These are phyloP conservation scores for Haberlea rhodopensis DNA, from an alignment of 257 asterid species.

Conservation along the genomic window DNA sequence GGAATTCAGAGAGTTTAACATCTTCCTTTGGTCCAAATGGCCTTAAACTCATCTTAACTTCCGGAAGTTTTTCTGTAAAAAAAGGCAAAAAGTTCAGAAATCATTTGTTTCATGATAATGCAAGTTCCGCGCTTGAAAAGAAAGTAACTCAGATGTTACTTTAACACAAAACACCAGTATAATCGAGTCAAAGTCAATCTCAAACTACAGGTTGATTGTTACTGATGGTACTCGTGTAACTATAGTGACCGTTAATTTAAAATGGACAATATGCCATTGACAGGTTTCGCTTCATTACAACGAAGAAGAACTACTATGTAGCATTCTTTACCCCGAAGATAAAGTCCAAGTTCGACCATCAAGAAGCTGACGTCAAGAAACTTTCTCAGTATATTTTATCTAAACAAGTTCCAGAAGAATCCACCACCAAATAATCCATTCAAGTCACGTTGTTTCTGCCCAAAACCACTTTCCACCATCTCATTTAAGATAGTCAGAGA, in stretches of 20 bases:
- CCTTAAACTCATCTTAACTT: slow-evolving; percentile 55
- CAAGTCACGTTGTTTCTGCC: too few species aligned
- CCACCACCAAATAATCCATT: not conserved
- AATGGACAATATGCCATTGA: not conserved
- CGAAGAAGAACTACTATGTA: not conserved
- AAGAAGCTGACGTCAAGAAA: too few species aligned
- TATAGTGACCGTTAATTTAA: too few species aligned
- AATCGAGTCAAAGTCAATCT: not conserved
- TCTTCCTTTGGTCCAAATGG: slow-evolving; percentile 76
- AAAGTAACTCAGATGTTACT: not conserved
- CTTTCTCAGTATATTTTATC: not conserved
- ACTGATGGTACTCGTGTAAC: not conserved
- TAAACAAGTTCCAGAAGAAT: not conserved
- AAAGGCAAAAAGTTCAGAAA: slow-evolving; percentile 12
- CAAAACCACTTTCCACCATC: too few species aligned
- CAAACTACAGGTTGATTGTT: not conserved
- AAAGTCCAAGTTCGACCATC: too few species aligned
- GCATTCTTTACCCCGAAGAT: not conserved
- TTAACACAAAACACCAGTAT: not conserved
- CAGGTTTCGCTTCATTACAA: not conserved
- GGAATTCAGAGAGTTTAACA: slow-evolving; percentile 66
- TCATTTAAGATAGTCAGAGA: too few species aligned
- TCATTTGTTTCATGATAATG: slow-evolving; percentile 1
- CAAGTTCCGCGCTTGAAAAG: not conserved
- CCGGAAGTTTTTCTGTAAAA: slow-evolving; percentile 69